Evolutionary conservation across 805 yeast species (phyloP).

Genomic region (Barnettozyma botsteinii): DNA sequence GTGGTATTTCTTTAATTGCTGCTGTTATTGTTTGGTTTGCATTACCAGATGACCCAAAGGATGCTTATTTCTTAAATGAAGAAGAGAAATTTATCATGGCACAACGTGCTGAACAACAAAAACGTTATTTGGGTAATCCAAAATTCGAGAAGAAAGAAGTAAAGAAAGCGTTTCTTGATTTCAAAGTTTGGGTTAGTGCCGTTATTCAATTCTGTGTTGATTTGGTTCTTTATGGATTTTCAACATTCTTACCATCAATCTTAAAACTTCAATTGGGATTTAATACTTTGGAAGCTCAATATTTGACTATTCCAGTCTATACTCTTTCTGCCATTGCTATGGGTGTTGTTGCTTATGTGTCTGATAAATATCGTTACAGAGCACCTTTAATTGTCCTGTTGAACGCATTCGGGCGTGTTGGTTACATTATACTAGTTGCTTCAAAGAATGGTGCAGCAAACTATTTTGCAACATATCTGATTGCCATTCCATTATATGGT

Average conservation of each 20-base stretch:
- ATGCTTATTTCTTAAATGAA: slow-evolving; percentile 28
- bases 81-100: slow-evolving; percentile 26
- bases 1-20: slow-evolving; percentile 28
- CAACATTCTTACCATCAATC: slow-evolving; percentile 37
- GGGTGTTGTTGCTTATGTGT: slow-evolving; percentile 22
- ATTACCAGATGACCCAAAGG: slow-evolving; percentile 30
- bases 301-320: slow-evolving; percentile 36
- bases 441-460: slow-evolving; percentile 27
- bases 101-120: slow-evolving; percentile 21
- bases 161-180: slow-evolving; percentile 29
- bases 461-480: slow-evolving; percentile 33
- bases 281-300: slow-evolving; percentile 30
- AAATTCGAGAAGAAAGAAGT: slow-evolving; percentile 29
- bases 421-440: slow-evolving; percentile 30
- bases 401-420: slow-evolving; percentile 27
- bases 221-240: slow-evolving; percentile 34
- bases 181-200: slow-evolving; percentile 29
- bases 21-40: slow-evolving; percentile 25
- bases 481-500: slow-evolving; percentile 32
- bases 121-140: slow-evolving; percentile 24
- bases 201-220: slow-evolving; percentile 36
- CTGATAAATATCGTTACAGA: slow-evolving; percentile 28
- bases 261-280: slow-evolving; percentile 25
- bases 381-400: slow-evolving; percentile 28
- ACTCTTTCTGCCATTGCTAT: slow-evolving; percentile 28